Conservation (phyloP, 2,329 filamentous ascomycete species). For the Exophiala lecanii-corni region DNA sequence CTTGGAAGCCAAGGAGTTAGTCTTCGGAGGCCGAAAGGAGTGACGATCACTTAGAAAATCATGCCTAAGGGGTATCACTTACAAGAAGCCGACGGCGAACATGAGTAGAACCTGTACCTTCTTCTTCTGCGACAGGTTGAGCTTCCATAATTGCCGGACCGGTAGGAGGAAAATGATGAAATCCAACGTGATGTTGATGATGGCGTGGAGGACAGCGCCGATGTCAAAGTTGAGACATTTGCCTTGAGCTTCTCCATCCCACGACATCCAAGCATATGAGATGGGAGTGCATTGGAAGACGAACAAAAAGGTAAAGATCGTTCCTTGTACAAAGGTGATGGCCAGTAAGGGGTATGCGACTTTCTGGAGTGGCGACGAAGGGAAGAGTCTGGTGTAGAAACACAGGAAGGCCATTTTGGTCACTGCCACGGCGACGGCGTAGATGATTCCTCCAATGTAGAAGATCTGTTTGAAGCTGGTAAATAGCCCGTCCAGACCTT, state of each 20-base stretch:
- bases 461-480: conserved; percentile 3
- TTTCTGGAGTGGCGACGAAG: conserved; percentile 29
- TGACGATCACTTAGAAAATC: too few species aligned
- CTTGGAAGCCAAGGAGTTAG: conserved; percentile 25
- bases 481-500: not conserved
- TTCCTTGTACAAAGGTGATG: conserved; percentile 29
- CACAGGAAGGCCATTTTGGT: conserved; percentile 35
- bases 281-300: conserved; percentile 38
- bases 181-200: conserved; percentile 50
- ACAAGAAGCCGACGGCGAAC: conserved; percentile 48
- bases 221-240: conserved; percentile 48
- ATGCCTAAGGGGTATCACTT: conserved; percentile 35
- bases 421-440: conserved; percentile 44
- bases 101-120: conserved; percentile 47
- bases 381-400: conserved; percentile 42
- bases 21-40: too few species aligned
- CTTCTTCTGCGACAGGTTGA: conserved; percentile 46
- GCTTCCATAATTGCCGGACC: conserved; percentile 39
- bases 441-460: conserved; percentile 27
- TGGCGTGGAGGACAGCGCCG: conserved; percentile 49
- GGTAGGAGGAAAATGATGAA: conserved; percentile 51
- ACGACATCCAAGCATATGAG: conserved; percentile 46
- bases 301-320: conserved; percentile 34
- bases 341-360: conserved; percentile 18
- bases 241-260: conserved; percentile 46